Base-by-base conservation (phyloP, 257 asterid genomes). In the Forsythia viridissima region DNA sequence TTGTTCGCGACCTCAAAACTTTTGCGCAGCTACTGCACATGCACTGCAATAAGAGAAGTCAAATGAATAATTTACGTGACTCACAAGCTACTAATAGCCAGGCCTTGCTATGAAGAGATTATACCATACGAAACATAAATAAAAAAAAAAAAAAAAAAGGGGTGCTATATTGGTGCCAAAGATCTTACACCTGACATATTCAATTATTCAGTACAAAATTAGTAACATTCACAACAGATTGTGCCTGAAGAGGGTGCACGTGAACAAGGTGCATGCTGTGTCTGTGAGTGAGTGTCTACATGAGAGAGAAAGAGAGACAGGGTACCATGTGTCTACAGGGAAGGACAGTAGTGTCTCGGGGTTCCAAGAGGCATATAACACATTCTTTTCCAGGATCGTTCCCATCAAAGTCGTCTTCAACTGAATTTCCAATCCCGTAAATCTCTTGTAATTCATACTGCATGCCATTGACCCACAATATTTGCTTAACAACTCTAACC, bases 271-370 rank as follows among this genome's bases (percentile, higher is more conserved):
- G 55, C 44, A 1, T 41, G 44, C 10, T 1, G 9, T 41, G 10
- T 6, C 44, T 30, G 1, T 0, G 34, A 30, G 34, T 30, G 34
- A 30, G 1, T 30, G 34, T 30, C 34, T 30, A 1, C 34, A 30
- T 30, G 34, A 30, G 34, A 30, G 34, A 30, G 34, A 30, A 1
- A 30, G 34, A 30, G 34, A 30, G 34, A 30, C 34, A 1, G 34
- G 34, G 34, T 91, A 94, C 97, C 97, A 92, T 91, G 84, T 94
- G 98, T 67, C 98, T 89, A 78, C 98, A 94, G 13, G 97, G 98
- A 79, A 94, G 97, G 73, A 92, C 94, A 21, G 98, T 90, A 46
- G 97, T 94, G 85, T 94, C 97, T 46, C 90, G 90, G 34, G 97
- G 94, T 84, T 92, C 98, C 16, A 94, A 88, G 68, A 92, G 98